Percentiles rank a stretch among this genome's conserved stretches.
These are phyloP conservation scores for Saxispiralis lemnorum DNA, from an alignment of 495 filamentous ascomycete species.

Conservation along the genomic window DNA sequence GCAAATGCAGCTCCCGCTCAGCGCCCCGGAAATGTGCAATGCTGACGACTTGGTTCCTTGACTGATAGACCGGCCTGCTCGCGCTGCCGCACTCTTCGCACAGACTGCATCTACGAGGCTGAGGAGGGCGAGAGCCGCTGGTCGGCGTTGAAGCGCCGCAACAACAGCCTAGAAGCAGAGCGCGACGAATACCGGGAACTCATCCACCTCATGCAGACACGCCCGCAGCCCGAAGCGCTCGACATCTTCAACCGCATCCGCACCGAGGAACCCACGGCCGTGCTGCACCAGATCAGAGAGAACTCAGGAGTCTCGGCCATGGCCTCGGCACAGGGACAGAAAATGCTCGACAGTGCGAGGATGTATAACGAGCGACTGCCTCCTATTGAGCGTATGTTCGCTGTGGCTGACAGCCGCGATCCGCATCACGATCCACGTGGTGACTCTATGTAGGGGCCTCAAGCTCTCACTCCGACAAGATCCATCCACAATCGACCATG, in stretches of 20 bases:
- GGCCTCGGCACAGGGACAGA: no score
- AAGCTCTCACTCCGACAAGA: no score
- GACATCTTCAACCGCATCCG: constrained; percentile 11
- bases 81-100: constrained; percentile 6
- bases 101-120: constrained; percentile 11
- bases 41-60: not conserved
- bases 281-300: no score
- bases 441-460: no score
- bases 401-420: no score
- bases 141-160: constrained; percentile 9
- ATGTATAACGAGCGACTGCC: no score
- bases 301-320: no score
- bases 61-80: constrained; percentile 8
- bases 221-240: constrained; percentile 6
- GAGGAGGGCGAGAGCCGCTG: constrained; percentile 15
- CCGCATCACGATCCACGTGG: no score
- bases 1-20: not conserved
- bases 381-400: no score
- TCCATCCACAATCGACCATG: no score
- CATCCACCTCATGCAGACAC: constrained; percentile 1
- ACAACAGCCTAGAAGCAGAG: constrained; percentile 8
- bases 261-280: not conserved
- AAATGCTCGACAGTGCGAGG: no score
- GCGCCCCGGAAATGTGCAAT: not conserved
- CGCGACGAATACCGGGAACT: constrained; percentile 8